phyloP scores from a whole-genome alignment of 2,329 filamentous ascomycete species.

The Cucurbitaria berberidis region DNA sequence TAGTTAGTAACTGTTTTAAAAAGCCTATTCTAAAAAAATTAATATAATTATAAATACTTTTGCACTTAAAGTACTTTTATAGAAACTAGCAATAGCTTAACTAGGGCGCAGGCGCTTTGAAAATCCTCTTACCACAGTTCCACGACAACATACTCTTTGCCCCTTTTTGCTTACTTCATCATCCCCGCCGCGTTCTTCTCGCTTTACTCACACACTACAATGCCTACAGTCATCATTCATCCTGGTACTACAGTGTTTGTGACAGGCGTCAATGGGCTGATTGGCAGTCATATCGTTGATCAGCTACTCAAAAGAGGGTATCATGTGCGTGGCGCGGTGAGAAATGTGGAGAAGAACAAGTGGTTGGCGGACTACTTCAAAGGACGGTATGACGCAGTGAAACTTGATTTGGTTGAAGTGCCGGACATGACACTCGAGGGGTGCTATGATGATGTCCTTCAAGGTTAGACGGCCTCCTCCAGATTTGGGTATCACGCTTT shows the following conservation, averaged over 20 bases:
- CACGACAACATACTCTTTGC: background rate
- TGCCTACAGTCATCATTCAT: slow-evolving; percentile 24
- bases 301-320: slow-evolving; percentile 41
- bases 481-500: background rate
- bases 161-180: slow-evolving; percentile 17
- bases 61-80: too few relatives aligned
- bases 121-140: slow-evolving; percentile 1
- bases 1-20: too few relatives aligned
- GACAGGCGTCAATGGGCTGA: slow-evolving; percentile 46
- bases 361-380: slow-evolving; percentile 42
- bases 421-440: slow-evolving; percentile 36
- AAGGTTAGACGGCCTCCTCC: slow-evolving; percentile 25
- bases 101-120: too few relatives aligned
- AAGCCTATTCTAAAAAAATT: too few relatives aligned
- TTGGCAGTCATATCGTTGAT: slow-evolving; percentile 42
- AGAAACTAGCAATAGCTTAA: too few relatives aligned
- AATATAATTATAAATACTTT: too few relatives aligned
- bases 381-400: slow-evolving; percentile 24
- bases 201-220: slow-evolving; percentile 8
- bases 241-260: slow-evolving; percentile 41
- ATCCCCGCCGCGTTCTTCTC: slow-evolving; percentile 15
- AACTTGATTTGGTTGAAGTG: slow-evolving; percentile 39
- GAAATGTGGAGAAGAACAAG: slow-evolving; percentile 34
- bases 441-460: slow-evolving; percentile 33
- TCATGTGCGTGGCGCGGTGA: slow-evolving; percentile 44